Evolutionary conservation across 2,329 filamentous ascomycete genomes (phyloP), one percentile per base, ranked within the genome.

Genomic region (Xylariaceae sp.): DNA sequence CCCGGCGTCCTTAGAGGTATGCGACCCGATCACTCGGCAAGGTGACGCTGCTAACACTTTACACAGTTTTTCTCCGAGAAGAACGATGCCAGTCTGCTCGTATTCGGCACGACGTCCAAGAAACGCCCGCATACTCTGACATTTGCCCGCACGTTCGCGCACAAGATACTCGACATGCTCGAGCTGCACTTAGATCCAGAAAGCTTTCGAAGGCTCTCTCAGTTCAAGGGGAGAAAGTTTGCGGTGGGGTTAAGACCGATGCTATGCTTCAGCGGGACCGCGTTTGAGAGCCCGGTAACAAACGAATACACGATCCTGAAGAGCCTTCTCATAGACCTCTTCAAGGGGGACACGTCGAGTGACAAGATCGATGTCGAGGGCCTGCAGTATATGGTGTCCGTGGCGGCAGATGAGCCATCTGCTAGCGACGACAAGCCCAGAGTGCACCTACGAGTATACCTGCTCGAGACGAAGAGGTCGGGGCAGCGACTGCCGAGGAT

Each of bases 101-200:
- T 92, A 46, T 94, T 94, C 51, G 89, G 81, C 33, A 80, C 76
- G 58, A 83, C 81, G 60, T 86, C 75, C 60, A 98, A 96, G 73
- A 98, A 96, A 72, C 50, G 92, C n/a, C 89, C 89, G 5, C 88
- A 98, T 61, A 81, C 80, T 42, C 59, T 98, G 50, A 95, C 88
- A 1, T 62, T 96, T 29, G 70, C 82, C 25, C 79, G 92, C 43
- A 84, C 83, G 27, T 96, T 94, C 58, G 75, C 80, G 50, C 77
- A 85, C 65, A 89, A 92, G 63, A 71, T 94, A 12, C 72, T 96
- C 45, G 93, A 98, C 61, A 94, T 98, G 87, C 68, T 94, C 35
- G 92, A 98, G 70, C 64, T 96, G 50, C 70, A 86, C 56, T 75
- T 98, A 38, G 80, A 95, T 50, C 71, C 80, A 3, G 75, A 83